Evolutionary conservation across 495 filamentous ascomycete species (phyloP).

Genomic region (Pyrenula massariospora): DNA sequence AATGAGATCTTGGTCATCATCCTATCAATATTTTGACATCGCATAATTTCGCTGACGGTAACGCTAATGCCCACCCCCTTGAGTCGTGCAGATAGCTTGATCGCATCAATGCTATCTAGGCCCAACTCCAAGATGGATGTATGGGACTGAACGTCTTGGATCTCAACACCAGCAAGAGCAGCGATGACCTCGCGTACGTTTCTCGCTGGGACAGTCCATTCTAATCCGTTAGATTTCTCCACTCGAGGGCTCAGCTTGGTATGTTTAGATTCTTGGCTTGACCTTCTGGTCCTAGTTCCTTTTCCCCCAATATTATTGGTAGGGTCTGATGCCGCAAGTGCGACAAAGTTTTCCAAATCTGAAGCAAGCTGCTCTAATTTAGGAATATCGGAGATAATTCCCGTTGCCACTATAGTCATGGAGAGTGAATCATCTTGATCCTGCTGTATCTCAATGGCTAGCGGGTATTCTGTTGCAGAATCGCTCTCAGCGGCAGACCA

Average conservation of each 20-base stretch:
- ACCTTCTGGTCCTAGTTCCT: not conserved
- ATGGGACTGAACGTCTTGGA: conserved; percentile 34
- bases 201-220: conserved; percentile 39
- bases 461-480: conserved; percentile 53
- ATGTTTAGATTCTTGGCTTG: not conserved
- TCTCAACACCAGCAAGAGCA: conserved; percentile 38
- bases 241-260: not conserved
- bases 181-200: conserved; percentile 48
- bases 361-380: conserved; percentile 3
- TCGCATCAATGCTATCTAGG: conserved; percentile 80
- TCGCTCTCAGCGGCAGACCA: conserved; percentile 43
- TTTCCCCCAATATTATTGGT: not conserved
- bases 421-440: conserved; percentile 26
- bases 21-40: conserved; percentile 47
- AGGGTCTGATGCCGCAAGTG: not conserved
- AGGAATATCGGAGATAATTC: conserved; percentile 8
- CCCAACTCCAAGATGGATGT: conserved; percentile 72
- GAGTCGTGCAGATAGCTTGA: conserved; percentile 59
- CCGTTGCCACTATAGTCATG: conserved; percentile 40
- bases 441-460: conserved; percentile 62
- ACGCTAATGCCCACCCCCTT: conserved; percentile 43
- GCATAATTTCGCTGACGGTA: conserved; percentile 58
- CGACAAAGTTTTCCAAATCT: not conserved
- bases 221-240: conserved; percentile 17
- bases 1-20: conserved; percentile 24